These are phyloP conservation scores for Lentinus brumalis DNA, from an alignment of 768 basidiomycete species.

Conservation along the genomic window DNA sequence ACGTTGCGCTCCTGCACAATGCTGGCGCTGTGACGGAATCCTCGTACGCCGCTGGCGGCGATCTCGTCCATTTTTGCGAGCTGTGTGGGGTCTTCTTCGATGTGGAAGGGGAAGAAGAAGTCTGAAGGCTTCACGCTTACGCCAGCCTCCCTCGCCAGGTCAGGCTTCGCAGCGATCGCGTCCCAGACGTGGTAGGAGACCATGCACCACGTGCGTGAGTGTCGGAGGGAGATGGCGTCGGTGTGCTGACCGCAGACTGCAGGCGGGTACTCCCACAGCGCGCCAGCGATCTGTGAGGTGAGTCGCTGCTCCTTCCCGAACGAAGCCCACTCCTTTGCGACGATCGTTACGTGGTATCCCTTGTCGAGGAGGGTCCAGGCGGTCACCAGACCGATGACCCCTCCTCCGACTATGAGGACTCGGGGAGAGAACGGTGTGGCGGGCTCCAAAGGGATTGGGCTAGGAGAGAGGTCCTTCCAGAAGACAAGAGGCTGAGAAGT, in stretches of 20 bases:
- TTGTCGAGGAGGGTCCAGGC: slow-evolving; percentile 38
- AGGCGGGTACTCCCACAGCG: slow-evolving; percentile 42
- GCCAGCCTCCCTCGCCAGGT: slow-evolving; percentile 31
- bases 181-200: slow-evolving; percentile 36
- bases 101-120: slow-evolving; percentile 38
- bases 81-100: slow-evolving; percentile 31
- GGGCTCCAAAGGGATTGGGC: neutral
- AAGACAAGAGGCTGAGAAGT: neutral
- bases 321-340: slow-evolving; percentile 28
- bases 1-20: slow-evolving; percentile 31
- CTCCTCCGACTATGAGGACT: slow-evolving; percentile 25
- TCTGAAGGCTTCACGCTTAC: slow-evolving; percentile 35
- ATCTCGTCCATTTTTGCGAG: slow-evolving; percentile 34
- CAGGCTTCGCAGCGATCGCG: slow-evolving; percentile 23
- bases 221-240: slow-evolving; percentile 35
- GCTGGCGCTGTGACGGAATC: slow-evolving; percentile 21
- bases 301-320: slow-evolving; percentile 16
- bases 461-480: slow-evolving; percentile 1
- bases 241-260: slow-evolving; percentile 43
- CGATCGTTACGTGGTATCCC: slow-evolving; percentile 38
- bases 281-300: slow-evolving; percentile 26
- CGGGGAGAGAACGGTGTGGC: slow-evolving; percentile 1
- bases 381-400: slow-evolving; percentile 27
- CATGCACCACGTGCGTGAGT: slow-evolving; percentile 41
- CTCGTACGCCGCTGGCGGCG: slow-evolving; percentile 27